These are phyloP conservation scores for Dendrocalamus sinicus DNA, from an alignment of 176 grass and related monocot genomes.

Conservation along the genomic window DNA sequence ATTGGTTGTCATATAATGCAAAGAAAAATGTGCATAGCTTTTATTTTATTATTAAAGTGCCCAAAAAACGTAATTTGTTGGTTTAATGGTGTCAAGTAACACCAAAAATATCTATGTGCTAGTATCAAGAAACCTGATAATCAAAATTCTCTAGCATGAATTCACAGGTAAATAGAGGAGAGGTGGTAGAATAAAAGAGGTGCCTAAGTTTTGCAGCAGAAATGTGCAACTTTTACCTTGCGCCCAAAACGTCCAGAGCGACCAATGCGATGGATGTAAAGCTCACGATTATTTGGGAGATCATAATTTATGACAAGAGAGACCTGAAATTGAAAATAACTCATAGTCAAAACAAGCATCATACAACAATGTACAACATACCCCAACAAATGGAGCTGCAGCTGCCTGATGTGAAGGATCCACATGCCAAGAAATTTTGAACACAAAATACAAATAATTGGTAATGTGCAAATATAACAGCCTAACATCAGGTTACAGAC, in stretches of 20 bases:
- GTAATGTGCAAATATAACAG: not conserved
- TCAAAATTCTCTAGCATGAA: not conserved
- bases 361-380: not conserved
- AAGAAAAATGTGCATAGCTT: not conserved
- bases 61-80: not conserved
- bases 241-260: slow-evolving; percentile 94
- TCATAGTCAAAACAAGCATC: not conserved
- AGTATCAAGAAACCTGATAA: not conserved
- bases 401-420: not conserved
- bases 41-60: not conserved
- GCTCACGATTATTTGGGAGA: slow-evolving; percentile 95
- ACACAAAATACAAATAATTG: not conserved
- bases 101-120: not conserved
- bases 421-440: not conserved
- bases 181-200: not conserved
- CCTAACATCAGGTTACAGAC: not conserved
- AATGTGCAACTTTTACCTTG: slow-evolving; percentile 61
- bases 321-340: slow-evolving; percentile 56
- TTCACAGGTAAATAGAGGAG: not conserved
- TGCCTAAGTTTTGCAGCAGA: not conserved
- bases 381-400: not conserved
- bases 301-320: slow-evolving; percentile 99
- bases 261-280: slow-evolving; percentile 98
- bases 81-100: not conserved
- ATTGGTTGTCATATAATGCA: not conserved